Percentiles rank a stretch among this genome's conserved stretches.
These are phyloP conservation scores for Neurospora sp. DNA, from an alignment of 495 filamentous ascomycete genomes.

Conservation along the genomic window DNA sequence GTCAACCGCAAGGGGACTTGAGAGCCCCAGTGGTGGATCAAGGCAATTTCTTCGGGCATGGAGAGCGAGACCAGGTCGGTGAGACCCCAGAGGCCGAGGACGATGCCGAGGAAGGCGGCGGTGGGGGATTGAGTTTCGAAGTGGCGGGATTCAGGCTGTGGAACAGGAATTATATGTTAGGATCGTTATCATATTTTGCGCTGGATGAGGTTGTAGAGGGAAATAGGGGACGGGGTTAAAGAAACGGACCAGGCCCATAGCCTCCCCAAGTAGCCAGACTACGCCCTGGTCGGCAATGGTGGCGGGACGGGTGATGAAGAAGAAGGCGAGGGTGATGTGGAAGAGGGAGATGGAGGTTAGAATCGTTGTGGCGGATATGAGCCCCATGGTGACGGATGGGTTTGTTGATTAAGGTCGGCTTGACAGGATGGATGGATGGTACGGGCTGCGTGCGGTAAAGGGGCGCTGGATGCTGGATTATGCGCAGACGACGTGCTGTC, in stretches of 20 bases:
- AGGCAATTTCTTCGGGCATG: constrained; percentile 57
- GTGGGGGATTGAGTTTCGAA: constrained; percentile 55
- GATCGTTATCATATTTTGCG: background rate
- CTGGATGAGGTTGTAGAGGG: background rate
- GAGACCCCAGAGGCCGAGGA: constrained; percentile 57
- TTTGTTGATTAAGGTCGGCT: background rate
- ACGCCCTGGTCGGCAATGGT: constrained; percentile 67
- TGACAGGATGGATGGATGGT: background rate
- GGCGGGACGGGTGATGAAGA: constrained; percentile 63
- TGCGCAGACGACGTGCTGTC: background rate
- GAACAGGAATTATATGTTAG: background rate
- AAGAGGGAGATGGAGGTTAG: constrained; percentile 71
- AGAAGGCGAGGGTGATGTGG: constrained; percentile 70
- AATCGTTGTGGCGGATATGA: constrained; percentile 66
- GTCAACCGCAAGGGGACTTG: constrained; percentile 52
- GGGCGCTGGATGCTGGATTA: background rate
- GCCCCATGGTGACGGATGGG: constrained; percentile 48
- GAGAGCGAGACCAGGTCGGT: constrained; percentile 65
- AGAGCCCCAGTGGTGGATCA: constrained; percentile 52
- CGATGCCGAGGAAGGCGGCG: constrained; percentile 59
- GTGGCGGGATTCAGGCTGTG: constrained; percentile 36
- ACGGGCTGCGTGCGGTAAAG: background rate
- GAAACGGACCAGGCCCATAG: constrained; percentile 59
- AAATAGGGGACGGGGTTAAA: background rate
- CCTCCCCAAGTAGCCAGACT: constrained; percentile 74